phyloP scores from a whole-genome alignment of 140 eudicot genomes.

The Oenanthe javanica region DNA sequence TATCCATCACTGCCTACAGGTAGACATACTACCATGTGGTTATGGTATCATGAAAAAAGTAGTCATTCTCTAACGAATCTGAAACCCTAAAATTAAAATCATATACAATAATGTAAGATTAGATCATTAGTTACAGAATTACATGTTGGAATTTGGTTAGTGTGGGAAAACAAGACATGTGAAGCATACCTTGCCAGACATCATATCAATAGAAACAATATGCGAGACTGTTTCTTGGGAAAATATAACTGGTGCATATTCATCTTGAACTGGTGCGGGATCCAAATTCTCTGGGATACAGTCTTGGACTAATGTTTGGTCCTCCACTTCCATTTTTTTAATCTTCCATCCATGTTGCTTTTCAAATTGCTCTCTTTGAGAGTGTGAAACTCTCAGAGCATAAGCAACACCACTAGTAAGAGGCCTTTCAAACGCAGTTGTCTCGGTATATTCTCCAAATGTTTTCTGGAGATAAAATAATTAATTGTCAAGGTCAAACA shows the following conservation, averaged over 20 bases:
- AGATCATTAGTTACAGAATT: not conserved
- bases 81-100: not conserved
- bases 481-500: not conserved
- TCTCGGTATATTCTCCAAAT: constrained; percentile 79
- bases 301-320: constrained; percentile 74
- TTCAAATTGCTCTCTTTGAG: constrained; percentile 75
- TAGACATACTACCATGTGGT: not conserved
- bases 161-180: not conserved
- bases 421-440: constrained; percentile 92
- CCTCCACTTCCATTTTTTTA: constrained; percentile 79
- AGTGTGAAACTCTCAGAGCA: constrained; percentile 71
- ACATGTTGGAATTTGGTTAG: not conserved
- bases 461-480: constrained; percentile 44
- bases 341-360: constrained; percentile 83
- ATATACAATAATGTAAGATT: not conserved
- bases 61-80: not conserved
- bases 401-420: constrained; percentile 94
- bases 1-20: not conserved
- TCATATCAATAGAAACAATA: constrained; percentile 89
- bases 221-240: constrained; percentile 95
- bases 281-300: constrained; percentile 54
- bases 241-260: constrained; percentile 94
- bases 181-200: constrained; percentile 89
- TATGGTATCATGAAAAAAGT: not conserved
- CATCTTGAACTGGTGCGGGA: constrained; percentile 79